These are phyloP conservation scores for Leishmania gerbilli DNA, from an alignment of 208 protist species.

Conservation along the genomic window DNA sequence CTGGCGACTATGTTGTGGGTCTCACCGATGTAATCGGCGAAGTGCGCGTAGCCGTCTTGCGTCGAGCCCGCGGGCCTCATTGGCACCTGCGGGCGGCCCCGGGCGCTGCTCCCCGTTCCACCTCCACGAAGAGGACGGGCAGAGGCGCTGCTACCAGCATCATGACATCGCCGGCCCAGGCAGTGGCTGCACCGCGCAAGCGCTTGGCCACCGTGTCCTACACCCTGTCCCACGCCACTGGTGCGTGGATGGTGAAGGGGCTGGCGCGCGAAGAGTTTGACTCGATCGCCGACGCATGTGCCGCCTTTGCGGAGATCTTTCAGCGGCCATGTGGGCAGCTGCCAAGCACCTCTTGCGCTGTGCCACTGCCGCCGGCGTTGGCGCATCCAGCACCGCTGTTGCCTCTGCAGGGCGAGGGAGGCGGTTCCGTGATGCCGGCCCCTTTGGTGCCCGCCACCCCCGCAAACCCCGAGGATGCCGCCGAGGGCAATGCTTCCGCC, in stretches of 20 bases:
- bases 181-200: not conserved
- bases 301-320: conserved; percentile 73
- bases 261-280: conserved; percentile 74
- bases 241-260: conserved; percentile 73
- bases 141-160: not conserved
- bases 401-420: not conserved
- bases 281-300: conserved; percentile 64
- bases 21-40: conserved; percentile 66
- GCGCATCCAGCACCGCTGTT: not conserved
- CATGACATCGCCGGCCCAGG: not conserved
- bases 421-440: not conserved
- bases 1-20: conserved; percentile 74
- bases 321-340: conserved; percentile 47
- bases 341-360: conserved; percentile 1
- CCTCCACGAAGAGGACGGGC: not conserved
- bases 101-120: not conserved
- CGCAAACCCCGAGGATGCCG: not conserved
- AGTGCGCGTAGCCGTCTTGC: conserved; percentile 58
- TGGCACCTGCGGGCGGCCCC: conserved; percentile 22
- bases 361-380: not conserved
- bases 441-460: not conserved
- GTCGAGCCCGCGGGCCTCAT: conserved; percentile 13
- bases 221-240: conserved; percentile 70
- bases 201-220: conserved; percentile 39
- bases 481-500: conserved; percentile 37